Evolutionary conservation across 192 early-diverging fungal genomes (phyloP).

Genomic region (Coemansia sp.): DNA sequence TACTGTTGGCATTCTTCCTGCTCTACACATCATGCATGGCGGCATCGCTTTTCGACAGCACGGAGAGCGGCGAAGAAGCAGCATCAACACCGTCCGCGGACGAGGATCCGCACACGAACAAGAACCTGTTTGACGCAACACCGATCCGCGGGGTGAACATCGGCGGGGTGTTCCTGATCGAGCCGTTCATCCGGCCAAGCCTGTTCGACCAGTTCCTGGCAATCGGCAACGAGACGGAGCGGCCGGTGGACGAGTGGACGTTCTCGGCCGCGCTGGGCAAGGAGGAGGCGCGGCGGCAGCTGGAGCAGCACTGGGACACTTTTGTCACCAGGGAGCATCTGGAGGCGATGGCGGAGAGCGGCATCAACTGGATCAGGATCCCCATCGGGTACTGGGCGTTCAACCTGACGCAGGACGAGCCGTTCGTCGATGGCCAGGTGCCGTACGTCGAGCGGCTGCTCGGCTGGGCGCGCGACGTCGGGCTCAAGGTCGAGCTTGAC

Average conservation of each 20-base stretch:
- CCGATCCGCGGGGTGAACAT: conserved; percentile 60
- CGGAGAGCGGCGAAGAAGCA: not conserved
- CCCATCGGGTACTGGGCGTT: conserved; percentile 65
- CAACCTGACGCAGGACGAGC: conserved; percentile 56
- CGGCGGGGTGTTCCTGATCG: conserved; percentile 61
- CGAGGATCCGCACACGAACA: not conserved
- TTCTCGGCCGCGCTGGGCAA: conserved; percentile 49
- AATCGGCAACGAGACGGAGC: conserved; percentile 13
- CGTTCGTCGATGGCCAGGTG: conserved; percentile 51
- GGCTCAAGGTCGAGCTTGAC: conserved; percentile 59
- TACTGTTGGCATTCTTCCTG: not conserved
- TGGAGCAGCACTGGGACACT: conserved; percentile 58
- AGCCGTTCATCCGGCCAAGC: conserved; percentile 59
- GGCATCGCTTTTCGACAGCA: not conserved
- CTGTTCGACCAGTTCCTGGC: conserved; percentile 49
- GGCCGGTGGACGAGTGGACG: conserved; percentile 60
- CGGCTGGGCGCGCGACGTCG: conserved; percentile 54
- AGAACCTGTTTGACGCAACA: conserved; percentile 4
- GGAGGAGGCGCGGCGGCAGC: conserved; percentile 38
- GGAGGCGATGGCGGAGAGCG: conserved; percentile 40
- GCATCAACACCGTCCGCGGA: not conserved
- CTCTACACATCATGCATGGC: not conserved
- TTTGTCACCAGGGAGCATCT: conserved; percentile 59
- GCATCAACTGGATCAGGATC: conserved; percentile 60
- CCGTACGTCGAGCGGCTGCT: conserved; percentile 58